Base-by-base conservation (phyloP, 2,329 filamentous ascomycete genomes). In the Samsoniella hepiali region DNA sequence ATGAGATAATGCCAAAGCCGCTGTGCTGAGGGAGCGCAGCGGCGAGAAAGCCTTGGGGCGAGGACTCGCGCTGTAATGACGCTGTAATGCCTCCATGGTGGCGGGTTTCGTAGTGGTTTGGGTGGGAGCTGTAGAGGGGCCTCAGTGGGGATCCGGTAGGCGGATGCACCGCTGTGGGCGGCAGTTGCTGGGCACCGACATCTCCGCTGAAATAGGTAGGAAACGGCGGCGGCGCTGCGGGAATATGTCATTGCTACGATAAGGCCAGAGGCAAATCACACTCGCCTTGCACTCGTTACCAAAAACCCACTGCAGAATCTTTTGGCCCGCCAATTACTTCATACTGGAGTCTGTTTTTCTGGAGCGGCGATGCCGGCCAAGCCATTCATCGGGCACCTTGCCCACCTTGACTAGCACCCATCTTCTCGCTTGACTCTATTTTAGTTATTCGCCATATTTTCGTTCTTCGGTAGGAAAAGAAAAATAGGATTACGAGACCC, bases 1-100 rank as follows among this genome's bases (percentile, higher is more conserved):
- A 62, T 55, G 38, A 62, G n/a, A 47, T 15, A 55, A 53, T 62
- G 58, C 29, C 49, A 53, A 60, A 60, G 36, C 54, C 40, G 40
- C 22, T 54, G 50, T 32, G 15, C 34, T 13, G 49, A 51, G 31
- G 49, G 5, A 40, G 32, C n/a, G 51, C 36, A 56, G 38, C 36
- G n/a, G 40, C 54, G 13, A 31, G 40, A 32, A 38, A 15, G 15
- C 17, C 31, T 42, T 57, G 40, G 54, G 38, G 2, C 29, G 22
- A 3, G 9, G 50, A 17, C 17, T 27, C 17, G 22, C 34, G 38
- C 54, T 57, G 54, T 45, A 57, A 32, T 57, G 54, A 44, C 54
- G 54, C 54, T 57, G 38, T 11, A 57, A 29, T 45, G 27, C 54
- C 32, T 42, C 2, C 17, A 17, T 31, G 45, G 45, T 51, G 45